These are phyloP conservation scores for Penicillium angulare DNA, from an alignment of 495 filamentous ascomycete species.

Conservation along the genomic window DNA sequence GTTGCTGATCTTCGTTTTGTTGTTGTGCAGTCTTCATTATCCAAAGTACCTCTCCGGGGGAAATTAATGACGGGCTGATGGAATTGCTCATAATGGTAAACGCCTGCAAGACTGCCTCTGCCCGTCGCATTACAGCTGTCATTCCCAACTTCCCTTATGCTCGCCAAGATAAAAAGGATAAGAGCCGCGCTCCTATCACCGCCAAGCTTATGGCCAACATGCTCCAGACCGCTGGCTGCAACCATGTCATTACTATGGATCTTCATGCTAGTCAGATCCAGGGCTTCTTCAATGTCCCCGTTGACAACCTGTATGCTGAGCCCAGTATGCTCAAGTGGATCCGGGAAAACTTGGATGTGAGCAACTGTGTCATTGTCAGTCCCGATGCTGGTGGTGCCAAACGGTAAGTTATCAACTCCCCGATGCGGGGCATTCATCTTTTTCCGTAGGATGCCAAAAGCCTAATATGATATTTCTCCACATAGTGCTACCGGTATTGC, in stretches of 20 bases:
- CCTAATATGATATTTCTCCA: background rate
- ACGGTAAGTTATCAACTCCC: constrained; percentile 55
- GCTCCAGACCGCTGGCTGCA: constrained; percentile 88
- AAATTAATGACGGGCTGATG: constrained; percentile 99
- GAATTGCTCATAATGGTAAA: constrained; percentile 99
- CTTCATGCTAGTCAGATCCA: constrained; percentile 62
- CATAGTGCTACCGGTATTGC: constrained; percentile 87
- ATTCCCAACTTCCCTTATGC: constrained; percentile 98
- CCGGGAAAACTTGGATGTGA: constrained; percentile 75
- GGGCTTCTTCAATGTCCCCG: constrained; percentile 97
- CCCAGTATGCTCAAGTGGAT: constrained; percentile 91
- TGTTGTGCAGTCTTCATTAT: constrained; percentile 78
- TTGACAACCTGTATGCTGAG: constrained; percentile 96
- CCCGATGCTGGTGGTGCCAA: constrained; percentile 97
- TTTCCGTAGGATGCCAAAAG: background rate
- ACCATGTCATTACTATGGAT: constrained; percentile 89
- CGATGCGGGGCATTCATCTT: background rate
- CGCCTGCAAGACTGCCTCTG: constrained; percentile 95
- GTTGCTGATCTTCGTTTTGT: constrained; percentile 21
- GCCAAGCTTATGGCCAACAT: constrained; percentile 97
- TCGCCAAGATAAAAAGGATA: constrained; percentile 99
- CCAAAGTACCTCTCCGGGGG: constrained; percentile 91
- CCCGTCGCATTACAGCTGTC: constrained; percentile 85
- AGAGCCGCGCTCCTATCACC: constrained; percentile 79
- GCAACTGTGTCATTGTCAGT: constrained; percentile 90